Conservation (phyloP, 768 basidiomycete genomes). For the Podaxis carcinomalis region DNA sequence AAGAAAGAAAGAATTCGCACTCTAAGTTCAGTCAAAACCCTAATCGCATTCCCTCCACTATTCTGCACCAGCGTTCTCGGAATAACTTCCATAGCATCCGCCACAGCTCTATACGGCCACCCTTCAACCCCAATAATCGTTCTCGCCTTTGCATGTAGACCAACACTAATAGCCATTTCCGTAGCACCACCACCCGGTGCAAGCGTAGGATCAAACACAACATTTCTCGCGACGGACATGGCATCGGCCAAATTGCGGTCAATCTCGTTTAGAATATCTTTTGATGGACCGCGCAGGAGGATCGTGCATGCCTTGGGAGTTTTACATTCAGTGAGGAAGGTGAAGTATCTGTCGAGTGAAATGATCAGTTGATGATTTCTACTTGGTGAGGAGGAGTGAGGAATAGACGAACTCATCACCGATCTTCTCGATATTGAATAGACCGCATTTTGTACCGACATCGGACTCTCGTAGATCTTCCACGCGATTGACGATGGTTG, state of each 20-base stretch:
- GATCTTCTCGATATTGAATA: slow-evolving; percentile 97
- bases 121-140: slow-evolving; percentile 84
- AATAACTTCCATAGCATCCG: slow-evolving; percentile 96
- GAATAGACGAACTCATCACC: slow-evolving; percentile 75
- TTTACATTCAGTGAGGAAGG: slow-evolving; percentile 90
- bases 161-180: slow-evolving; percentile 96
- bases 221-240: slow-evolving; percentile 96
- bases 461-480: slow-evolving; percentile 93
- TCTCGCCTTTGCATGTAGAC: slow-evolving; percentile 74
- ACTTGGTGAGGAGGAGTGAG: slow-evolving; percentile 11
- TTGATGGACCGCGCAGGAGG: slow-evolving; percentile 94
- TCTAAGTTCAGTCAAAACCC: slow-evolving; percentile 89
- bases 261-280: slow-evolving; percentile 97
- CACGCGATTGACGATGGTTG: slow-evolving; percentile 93
- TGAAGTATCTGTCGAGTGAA: slow-evolving; percentile 70
- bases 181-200: slow-evolving; percentile 96
- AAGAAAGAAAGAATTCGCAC: slow-evolving; percentile 37
- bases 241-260: slow-evolving; percentile 97
- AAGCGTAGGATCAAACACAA: slow-evolving; percentile 92
- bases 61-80: slow-evolving; percentile 95
- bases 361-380: not conserved
- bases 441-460: slow-evolving; percentile 88
- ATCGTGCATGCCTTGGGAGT: slow-evolving; percentile 97
- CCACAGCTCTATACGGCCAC: slow-evolving; percentile 88
- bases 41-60: slow-evolving; percentile 90